Evolutionary conservation across 2,329 filamentous ascomycete genomes (phyloP).

Genomic region (Scedosporium minutisporum): DNA sequence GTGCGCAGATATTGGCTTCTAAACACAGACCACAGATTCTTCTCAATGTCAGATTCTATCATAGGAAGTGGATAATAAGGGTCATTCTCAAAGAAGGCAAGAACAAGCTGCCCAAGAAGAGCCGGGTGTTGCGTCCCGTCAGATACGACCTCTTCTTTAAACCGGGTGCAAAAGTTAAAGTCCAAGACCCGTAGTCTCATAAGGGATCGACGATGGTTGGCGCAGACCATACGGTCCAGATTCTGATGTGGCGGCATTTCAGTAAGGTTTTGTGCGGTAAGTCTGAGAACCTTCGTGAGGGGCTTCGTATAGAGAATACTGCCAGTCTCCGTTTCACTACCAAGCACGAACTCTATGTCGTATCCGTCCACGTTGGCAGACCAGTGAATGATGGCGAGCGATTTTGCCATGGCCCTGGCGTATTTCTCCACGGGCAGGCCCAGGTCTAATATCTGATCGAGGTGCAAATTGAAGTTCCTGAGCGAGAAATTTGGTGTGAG

Average conservation of each 20-base stretch:
- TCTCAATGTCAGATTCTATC: slow-evolving; percentile 1
- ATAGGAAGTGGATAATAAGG: slow-evolving; percentile 14
- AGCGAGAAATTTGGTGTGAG: slow-evolving; percentile 15
- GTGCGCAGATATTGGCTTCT: neutral
- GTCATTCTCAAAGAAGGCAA: slow-evolving; percentile 13
- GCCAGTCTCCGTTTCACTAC: slow-evolving; percentile 8
- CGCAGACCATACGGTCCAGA: neutral
- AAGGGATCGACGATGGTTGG: slow-evolving; percentile 9
- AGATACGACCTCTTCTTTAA: slow-evolving; percentile 1
- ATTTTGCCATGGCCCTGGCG: slow-evolving; percentile 14
- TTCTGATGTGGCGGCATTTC: neutral
- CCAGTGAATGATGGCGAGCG: slow-evolving; percentile 23
- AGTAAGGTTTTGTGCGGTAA: neutral
- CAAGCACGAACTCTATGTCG: slow-evolving; percentile 23
- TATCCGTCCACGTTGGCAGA: slow-evolving; percentile 16
- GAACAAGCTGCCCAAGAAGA: slow-evolving; percentile 12
- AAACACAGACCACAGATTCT: slow-evolving; percentile 11
- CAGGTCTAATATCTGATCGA: slow-evolving; percentile 19
- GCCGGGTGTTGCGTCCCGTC: slow-evolving; percentile 11
- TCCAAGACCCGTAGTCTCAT: slow-evolving; percentile 20
- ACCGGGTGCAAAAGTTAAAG: slow-evolving; percentile 16
- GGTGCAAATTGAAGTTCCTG: slow-evolving; percentile 20
- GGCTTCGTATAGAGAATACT: neutral
- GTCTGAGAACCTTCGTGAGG: neutral
- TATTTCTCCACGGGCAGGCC: slow-evolving; percentile 12